Percentiles rank a stretch among this genome's conserved stretches.
Evolutionary conservation across 2,329 filamentous ascomycete genomes (phyloP).

Genomic region (Didymella keratinophila): DNA sequence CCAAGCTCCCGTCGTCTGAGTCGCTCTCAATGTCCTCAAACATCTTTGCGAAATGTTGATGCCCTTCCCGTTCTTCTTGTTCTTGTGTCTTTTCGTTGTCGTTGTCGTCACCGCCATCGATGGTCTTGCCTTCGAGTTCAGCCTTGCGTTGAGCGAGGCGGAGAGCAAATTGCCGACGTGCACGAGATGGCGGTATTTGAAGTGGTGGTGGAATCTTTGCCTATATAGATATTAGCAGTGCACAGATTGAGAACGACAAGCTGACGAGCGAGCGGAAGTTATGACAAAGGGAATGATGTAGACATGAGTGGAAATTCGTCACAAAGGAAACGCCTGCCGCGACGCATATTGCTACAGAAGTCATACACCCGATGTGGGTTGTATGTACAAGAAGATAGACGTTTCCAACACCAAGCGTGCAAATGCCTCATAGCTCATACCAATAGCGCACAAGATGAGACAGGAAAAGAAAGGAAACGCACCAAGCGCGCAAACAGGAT

Average conservation of each 20-base stretch:
- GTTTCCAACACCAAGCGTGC: constrained; percentile 22
- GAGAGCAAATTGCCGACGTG: constrained; percentile 87
- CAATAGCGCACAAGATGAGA: constrained; percentile 20
- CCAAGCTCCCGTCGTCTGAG: constrained; percentile 33
- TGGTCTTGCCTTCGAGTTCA: constrained; percentile 32
- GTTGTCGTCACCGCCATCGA: constrained; percentile 27
- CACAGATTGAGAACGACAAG: constrained; percentile 1
- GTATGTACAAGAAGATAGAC: constrained; percentile 37
- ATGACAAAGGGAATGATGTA: not conserved
- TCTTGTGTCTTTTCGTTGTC: constrained; percentile 32
- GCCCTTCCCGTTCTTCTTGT: constrained; percentile 43
- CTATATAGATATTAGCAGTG: constrained; percentile 56
- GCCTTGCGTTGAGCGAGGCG: constrained; percentile 68
- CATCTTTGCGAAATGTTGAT: constrained; percentile 45
- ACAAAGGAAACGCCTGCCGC: constrained; percentile 28
- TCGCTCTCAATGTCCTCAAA: constrained; percentile 47
- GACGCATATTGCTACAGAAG: constrained; percentile 45
- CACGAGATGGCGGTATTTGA: constrained; percentile 85
- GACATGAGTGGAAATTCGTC: constrained; percentile 7
- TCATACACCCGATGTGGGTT: constrained; percentile 38
- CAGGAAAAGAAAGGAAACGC: constrained; percentile 44
- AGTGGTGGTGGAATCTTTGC: constrained; percentile 62
- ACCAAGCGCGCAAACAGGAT: constrained; percentile 49
- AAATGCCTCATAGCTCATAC: constrained; percentile 23
- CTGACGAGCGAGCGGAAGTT: constrained; percentile 18